Evolutionary conservation across 352 stramenopile genomes (phyloP).

Genomic region (Phytopythium oedochilum): DNA sequence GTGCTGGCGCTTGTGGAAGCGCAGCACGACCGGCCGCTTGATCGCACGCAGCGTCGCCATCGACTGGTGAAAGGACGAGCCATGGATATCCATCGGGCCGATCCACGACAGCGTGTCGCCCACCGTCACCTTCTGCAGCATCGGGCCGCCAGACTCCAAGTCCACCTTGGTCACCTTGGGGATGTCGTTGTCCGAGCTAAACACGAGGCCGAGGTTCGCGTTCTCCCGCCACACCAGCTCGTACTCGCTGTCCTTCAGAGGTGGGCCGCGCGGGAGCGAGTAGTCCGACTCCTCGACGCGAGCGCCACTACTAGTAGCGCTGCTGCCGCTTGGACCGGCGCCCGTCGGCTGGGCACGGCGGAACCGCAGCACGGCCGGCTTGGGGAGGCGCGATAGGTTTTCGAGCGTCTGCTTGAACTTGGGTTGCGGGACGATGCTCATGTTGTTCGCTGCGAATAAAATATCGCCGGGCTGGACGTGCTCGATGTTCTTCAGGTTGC

Average conservation of each 20-base stretch:
- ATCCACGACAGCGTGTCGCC: constrained; percentile 79
- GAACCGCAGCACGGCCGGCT: constrained; percentile 66
- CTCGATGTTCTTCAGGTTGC: constrained; percentile 76
- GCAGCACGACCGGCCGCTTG: constrained; percentile 77
- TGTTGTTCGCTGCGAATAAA: constrained; percentile 65
- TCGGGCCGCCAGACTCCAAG: constrained; percentile 63
- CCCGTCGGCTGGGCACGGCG: constrained; percentile 32
- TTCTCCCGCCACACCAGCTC: constrained; percentile 84
- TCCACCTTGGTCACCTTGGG: constrained; percentile 84
- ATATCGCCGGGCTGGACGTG: constrained; percentile 65
- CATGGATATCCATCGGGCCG: constrained; percentile 68
- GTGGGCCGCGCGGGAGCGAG: constrained; percentile 41
- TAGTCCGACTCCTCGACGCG: constrained; percentile 43
- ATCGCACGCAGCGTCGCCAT: constrained; percentile 80
- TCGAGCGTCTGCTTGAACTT: constrained; percentile 82
- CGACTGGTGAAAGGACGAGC: constrained; percentile 78
- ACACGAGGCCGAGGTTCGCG: constrained; percentile 79
- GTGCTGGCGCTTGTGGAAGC: constrained; percentile 50
- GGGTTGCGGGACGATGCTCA: constrained; percentile 62
- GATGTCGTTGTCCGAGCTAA: constrained; percentile 72
- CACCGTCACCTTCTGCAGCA: constrained; percentile 64
- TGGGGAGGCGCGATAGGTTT: constrained; percentile 64
- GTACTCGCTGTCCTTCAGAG: constrained; percentile 68
- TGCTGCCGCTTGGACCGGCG: background rate
- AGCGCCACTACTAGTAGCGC: background rate